Percentiles rank a stretch among this genome's conserved stretches.
These are phyloP conservation scores for Nemania diffusa DNA, from an alignment of 2,329 filamentous ascomycete species.

Conservation along the genomic window DNA sequence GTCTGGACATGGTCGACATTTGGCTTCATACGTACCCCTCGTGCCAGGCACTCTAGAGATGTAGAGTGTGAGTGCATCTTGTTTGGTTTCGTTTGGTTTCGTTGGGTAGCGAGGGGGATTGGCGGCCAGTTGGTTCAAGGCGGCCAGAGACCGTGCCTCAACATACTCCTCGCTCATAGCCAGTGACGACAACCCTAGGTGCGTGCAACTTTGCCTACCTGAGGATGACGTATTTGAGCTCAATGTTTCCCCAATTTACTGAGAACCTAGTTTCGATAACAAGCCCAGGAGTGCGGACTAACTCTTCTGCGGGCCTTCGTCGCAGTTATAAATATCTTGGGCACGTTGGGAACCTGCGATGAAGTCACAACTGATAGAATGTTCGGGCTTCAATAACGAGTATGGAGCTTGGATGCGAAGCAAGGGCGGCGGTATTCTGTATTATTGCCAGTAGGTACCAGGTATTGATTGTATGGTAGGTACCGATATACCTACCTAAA, in stretches of 20 bases:
- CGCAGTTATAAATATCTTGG: background rate
- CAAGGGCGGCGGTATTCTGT: too few relatives aligned
- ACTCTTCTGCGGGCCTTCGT: background rate
- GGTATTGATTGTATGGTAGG: background rate
- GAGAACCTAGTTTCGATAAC: background rate
- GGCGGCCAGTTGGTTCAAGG: slow-evolving; percentile 81
- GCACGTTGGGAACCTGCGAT: background rate
- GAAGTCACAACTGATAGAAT: slow-evolving; percentile 1
- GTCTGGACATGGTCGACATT: slow-evolving; percentile 16
- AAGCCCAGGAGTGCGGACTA: background rate
- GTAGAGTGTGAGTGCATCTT: slow-evolving; percentile 83
- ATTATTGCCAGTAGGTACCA: background rate
- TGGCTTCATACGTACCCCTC: slow-evolving; percentile 68
- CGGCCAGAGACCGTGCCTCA: slow-evolving; percentile 85
- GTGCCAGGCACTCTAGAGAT: slow-evolving; percentile 94
- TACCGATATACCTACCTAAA: background rate
- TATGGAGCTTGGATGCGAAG: slow-evolving; percentile 9
- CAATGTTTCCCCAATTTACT: background rate
- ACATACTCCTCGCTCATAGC: slow-evolving; percentile 59
- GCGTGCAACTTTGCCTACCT: background rate
- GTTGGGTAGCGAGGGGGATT: slow-evolving; percentile 88
- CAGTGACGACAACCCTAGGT: slow-evolving; percentile 2
- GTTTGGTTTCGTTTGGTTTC: slow-evolving; percentile 74
- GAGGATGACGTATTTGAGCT: slow-evolving; percentile 3
- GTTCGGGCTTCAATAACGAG: slow-evolving; percentile 20